Base-by-base conservation (phyloP, 805 yeast genomes). In the Schwanniomyces yamadae region DNA sequence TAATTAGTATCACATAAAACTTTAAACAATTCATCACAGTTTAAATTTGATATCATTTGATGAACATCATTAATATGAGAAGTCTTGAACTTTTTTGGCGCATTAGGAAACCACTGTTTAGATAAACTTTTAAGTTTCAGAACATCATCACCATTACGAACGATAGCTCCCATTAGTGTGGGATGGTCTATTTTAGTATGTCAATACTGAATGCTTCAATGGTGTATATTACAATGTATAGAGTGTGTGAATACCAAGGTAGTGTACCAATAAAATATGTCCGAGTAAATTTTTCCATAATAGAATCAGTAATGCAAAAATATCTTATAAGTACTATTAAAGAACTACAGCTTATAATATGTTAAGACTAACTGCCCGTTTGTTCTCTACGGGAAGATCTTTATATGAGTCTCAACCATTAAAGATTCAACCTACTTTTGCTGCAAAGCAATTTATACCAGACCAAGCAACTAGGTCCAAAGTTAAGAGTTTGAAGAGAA, bases 381-480 rank as follows among this genome's bases (percentile, higher is more conserved):
- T 54, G 39, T 45, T 50, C 29, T 40, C 50, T 26, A 41, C 48
- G 5, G 35, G 46, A 12, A 45, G 44, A 24, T 36, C 41, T 8
- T 42, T 42, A 9, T 23, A 38, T 7, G 31, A 38, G 9, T 40
- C 40, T 12, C 43, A 44, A 13, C 29, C 18, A 20, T 20, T 16
- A 5, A 45, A 34, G 35, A 39, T 47, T 15, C 51, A 44, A 31
- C 63, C 64, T 3, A 46, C 35, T 5, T 46, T 53, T 13, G 73
- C 71, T 1, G 63, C 71, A 36, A 63, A 61, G 42, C 70, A 66
- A 46, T 53, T 63, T 31, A 49, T 56, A 11, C 59, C 63, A 3
- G 49, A 50, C 14, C 49, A 55, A 25, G 63, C 69, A 10, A 46
- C 62, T 34, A 52, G 52, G 28, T 55, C 64, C 24, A 60, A 59